Percentiles rank a stretch among this genome's conserved stretches.
These are phyloP conservation scores for Vachellia pachyceras DNA, from an alignment of 306 rosid genomes.

Conservation along the genomic window DNA sequence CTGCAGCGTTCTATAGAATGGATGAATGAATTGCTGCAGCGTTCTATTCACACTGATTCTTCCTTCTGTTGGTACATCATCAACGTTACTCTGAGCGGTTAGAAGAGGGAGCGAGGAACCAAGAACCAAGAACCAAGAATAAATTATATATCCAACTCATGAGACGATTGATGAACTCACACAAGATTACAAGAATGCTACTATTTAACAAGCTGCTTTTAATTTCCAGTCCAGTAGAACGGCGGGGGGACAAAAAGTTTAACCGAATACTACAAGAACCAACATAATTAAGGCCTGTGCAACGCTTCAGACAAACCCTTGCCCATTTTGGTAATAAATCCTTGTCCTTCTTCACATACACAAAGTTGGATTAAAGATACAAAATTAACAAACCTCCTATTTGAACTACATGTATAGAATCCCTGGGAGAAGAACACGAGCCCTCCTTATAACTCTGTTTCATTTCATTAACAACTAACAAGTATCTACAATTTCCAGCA, in stretches of 20 bases:
- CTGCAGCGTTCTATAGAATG: too few relatives aligned
- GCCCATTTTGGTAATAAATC: too few relatives aligned
- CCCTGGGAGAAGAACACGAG: conserved; percentile 9
- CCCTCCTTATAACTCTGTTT: conserved; percentile 2
- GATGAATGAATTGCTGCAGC: too few relatives aligned
- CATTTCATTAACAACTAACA: conserved; percentile 12
- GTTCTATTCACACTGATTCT: neutral
- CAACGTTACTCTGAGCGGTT: neutral
- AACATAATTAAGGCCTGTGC: neutral
- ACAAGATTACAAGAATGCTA: neutral
- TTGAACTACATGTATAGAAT: conserved; percentile 7
- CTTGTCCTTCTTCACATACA: neutral
- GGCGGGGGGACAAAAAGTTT: neutral
- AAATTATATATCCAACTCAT: neutral
- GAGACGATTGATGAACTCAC: neutral
- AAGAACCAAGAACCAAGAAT: neutral
- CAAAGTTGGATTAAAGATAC: neutral
- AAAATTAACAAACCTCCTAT: neutral
- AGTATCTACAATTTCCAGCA: neutral
- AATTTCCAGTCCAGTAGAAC: neutral
- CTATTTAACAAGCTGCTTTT: neutral
- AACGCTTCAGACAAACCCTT: neutral
- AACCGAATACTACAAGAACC: neutral
- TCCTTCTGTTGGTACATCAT: neutral
- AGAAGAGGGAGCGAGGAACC: neutral